These are phyloP conservation scores for Deinandra increscens DNA, from an alignment of 129 eudicot species.

Conservation along the genomic window DNA sequence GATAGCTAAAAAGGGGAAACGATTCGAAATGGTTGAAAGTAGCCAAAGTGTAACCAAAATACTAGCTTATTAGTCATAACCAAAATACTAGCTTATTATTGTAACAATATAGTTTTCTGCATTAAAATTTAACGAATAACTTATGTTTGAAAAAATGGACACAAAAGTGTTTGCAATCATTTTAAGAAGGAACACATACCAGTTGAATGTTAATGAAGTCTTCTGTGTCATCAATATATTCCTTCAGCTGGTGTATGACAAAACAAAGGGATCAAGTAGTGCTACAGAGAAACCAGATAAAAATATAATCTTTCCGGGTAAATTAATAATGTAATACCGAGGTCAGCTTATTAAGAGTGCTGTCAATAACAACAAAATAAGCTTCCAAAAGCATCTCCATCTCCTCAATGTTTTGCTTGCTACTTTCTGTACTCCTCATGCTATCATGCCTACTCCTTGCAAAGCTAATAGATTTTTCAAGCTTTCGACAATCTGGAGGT, in stretches of 20 bases:
- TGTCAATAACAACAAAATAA: slow-evolving; percentile 86
- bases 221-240: slow-evolving; percentile 94
- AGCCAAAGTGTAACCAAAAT: not conserved
- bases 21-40: not conserved
- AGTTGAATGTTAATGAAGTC: slow-evolving; percentile 95
- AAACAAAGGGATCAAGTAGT: slow-evolving; percentile 19
- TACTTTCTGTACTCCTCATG: slow-evolving; percentile 69
- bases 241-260: slow-evolving; percentile 71
- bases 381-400: slow-evolving; percentile 97
- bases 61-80: not conserved
- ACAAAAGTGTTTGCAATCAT: not conserved
- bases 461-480: slow-evolving; percentile 70
- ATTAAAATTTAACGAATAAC: not conserved
- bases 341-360: slow-evolving; percentile 88
- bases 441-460: slow-evolving; percentile 90
- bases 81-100: not conserved
- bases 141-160: not conserved
- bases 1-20: not conserved
- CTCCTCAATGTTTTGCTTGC: slow-evolving; percentile 65
- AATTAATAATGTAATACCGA: slow-evolving; percentile 49
- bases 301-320: not conserved
- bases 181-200: slow-evolving; percentile 45
- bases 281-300: not conserved
- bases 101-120: not conserved
- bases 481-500: slow-evolving; percentile 60